These are phyloP conservation scores for Gastrolobium bilobum DNA, from an alignment of 306 rosid species.

Conservation along the genomic window DNA sequence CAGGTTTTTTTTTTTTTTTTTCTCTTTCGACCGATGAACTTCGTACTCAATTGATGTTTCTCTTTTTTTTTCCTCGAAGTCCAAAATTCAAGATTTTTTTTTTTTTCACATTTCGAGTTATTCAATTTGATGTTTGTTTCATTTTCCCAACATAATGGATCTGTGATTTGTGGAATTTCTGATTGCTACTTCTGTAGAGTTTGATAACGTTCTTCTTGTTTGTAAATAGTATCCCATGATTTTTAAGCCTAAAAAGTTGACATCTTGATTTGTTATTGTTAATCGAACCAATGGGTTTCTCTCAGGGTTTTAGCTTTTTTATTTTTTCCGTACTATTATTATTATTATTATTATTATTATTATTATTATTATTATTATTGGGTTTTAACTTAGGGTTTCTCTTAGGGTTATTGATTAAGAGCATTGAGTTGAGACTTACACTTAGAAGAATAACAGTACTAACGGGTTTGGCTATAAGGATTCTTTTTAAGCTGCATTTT, in stretches of 20 bases:
- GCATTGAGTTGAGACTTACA: not conserved
- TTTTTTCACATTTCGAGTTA: not conserved
- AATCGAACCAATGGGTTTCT: not conserved
- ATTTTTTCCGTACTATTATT: no score
- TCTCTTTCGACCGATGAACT: not conserved
- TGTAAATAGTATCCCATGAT: not conserved
- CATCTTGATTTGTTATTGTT: constrained; percentile 11
- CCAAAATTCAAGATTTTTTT: not conserved
- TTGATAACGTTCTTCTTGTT: not conserved
- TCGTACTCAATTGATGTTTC: not conserved
- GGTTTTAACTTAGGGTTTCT: no score
- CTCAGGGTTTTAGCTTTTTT: not conserved
- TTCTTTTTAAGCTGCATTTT: not conserved
- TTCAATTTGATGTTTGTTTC: not conserved
- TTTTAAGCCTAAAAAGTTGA: not conserved
- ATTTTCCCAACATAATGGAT: not conserved
- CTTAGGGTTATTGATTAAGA: not conserved
- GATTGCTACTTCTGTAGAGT: not conserved
- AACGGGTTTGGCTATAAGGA: not conserved
- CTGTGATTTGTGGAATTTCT: not conserved
- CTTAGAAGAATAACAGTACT: not conserved
- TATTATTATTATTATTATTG: not conserved
- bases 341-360: not conserved
- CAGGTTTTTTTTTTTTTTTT: not conserved
- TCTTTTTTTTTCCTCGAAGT: not conserved